Evolutionary conservation across 2,329 filamentous ascomycete genomes (phyloP), one percentile per base, ranked within the genome.

Genomic region (Coniochaeta sp.): DNA sequence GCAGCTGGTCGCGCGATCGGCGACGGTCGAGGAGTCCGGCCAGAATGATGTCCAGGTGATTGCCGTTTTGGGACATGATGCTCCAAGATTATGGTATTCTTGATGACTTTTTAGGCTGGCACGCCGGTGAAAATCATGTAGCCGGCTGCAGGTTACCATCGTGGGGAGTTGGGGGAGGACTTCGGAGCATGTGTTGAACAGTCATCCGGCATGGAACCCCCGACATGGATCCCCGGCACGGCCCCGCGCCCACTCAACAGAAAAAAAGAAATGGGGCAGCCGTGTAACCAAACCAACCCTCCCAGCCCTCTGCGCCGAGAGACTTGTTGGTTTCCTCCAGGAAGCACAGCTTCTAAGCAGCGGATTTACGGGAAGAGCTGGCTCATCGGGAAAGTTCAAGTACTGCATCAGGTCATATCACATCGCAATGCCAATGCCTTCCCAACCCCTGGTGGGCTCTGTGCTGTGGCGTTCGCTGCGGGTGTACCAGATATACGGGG

Each of bases 401-500:
- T n/a, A n/a, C n/a, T n/a, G n/a, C n/a, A n/a, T n/a, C n/a, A n/a
- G n/a, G n/a, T n/a, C n/a, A n/a, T n/a, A n/a, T n/a, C n/a, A n/a
- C n/a, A n/a, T 33, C 6, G 31, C 31, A 33, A 36, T 36, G 40
- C 17, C 16, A 44, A 44, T 44, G 11, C 17, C 40, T 11, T n/a
- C 40, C 17, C 40, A n/a, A 6, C 8, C 40, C 40, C 19, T 44
- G 16, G 40, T 85, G 58, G 79, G 84, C 56, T 81, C 85, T 58
- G 77, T 85, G 56, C 78, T 92, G 40, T 90, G 87, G 84, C 85
- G 87, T 62, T 83, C 82, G 9, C 77, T 93, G 59, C 84, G 85
- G 62, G 79, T 85, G 14, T 83, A 90, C 66, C 90, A 95, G 72
- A 78, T 96, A 40, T 96, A 89, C 68, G 91, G 91, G 31, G 89